Evolutionary conservation across 768 basidiomycete species (phyloP).

Genomic region (Pholiota molesta): DNA sequence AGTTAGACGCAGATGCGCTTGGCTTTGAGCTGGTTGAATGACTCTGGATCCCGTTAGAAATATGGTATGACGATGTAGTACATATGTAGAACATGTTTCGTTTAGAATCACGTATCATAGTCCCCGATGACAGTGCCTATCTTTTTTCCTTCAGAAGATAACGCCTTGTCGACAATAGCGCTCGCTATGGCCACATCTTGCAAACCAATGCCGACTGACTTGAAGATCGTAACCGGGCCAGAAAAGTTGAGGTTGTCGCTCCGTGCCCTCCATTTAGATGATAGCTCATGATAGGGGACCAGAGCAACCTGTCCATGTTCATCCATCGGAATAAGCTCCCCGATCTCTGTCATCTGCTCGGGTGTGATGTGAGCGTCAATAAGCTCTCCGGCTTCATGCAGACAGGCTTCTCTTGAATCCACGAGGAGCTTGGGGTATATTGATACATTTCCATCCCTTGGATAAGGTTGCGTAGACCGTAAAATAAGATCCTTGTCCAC

Average conservation of each 20-base stretch:
- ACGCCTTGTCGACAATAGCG: slow-evolving; percentile 66
- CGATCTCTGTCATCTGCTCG: slow-evolving; percentile 64
- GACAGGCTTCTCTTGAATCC: slow-evolving; percentile 73
- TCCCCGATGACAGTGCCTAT: slow-evolving; percentile 51
- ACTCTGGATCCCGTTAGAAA: neutral
- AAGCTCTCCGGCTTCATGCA: slow-evolving; percentile 82
- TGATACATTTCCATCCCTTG: neutral
- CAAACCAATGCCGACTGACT: slow-evolving; percentile 85
- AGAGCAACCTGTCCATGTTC: slow-evolving; percentile 12
- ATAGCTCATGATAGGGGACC: slow-evolving; percentile 8
- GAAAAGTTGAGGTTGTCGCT: slow-evolving; percentile 18
- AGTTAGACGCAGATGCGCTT: neutral
- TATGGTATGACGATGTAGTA: neutral
- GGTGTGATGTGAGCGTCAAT: slow-evolving; percentile 51
- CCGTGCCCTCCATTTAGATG: neutral
- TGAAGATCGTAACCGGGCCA: slow-evolving; percentile 77
- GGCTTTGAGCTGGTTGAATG: neutral
- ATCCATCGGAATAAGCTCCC: slow-evolving; percentile 51
- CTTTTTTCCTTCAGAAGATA: slow-evolving; percentile 33
- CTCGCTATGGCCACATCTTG: slow-evolving; percentile 85
- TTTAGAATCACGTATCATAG: slow-evolving; percentile 40
- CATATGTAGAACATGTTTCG: neutral
- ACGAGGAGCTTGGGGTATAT: slow-evolving; percentile 54
- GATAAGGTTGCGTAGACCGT: slow-evolving; percentile 37
- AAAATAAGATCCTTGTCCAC: slow-evolving; percentile 60